Percentiles rank a stretch among this genome's conserved stretches.
Conservation (phyloP, 345 rosid genomes). For the Salix suchowensis region DNA sequence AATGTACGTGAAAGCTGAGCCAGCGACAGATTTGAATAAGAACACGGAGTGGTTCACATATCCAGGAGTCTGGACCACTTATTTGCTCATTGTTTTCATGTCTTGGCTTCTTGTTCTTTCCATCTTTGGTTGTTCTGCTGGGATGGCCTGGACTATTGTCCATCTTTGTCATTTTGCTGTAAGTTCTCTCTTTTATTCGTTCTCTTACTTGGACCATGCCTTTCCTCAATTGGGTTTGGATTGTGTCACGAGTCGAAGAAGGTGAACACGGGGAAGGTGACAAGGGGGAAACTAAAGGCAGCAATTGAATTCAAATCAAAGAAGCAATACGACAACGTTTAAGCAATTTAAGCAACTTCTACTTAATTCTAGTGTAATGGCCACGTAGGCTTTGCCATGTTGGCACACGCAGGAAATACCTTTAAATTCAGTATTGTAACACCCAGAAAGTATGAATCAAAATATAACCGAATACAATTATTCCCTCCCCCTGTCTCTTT, state of each 20-base stretch:
- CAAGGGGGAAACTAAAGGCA: too few relatives aligned
- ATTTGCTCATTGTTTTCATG: slow-evolving; percentile 62
- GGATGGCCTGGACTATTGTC: slow-evolving; percentile 85
- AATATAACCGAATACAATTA: too few relatives aligned
- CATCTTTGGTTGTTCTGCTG: slow-evolving; percentile 58
- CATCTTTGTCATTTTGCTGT: slow-evolving; percentile 65
- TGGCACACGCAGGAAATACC: too few relatives aligned
- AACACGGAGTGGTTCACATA: slow-evolving; percentile 89
- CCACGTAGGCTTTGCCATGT: too few relatives aligned
- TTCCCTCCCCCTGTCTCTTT: too few relatives aligned
- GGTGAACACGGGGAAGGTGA: too few relatives aligned
- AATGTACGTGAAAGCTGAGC: slow-evolving; percentile 63
- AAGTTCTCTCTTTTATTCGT: slow-evolving; percentile 4
- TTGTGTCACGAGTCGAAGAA: not conserved
- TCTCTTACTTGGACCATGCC: not conserved
- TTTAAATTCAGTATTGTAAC: too few relatives aligned
- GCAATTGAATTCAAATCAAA: too few relatives aligned
- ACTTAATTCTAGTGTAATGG: too few relatives aligned
- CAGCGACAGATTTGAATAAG: slow-evolving; percentile 74
- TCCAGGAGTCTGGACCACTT: slow-evolving; percentile 80
- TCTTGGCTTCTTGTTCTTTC: slow-evolving; percentile 69
- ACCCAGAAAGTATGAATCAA: too few relatives aligned
- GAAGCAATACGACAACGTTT: too few relatives aligned
- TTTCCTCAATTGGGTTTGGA: not conserved
- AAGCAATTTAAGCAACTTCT: too few relatives aligned